Evolutionary conservation across 1,284 basidiomycete genomes (phyloP).

Genomic region (Chondrostereum purpureum): DNA sequence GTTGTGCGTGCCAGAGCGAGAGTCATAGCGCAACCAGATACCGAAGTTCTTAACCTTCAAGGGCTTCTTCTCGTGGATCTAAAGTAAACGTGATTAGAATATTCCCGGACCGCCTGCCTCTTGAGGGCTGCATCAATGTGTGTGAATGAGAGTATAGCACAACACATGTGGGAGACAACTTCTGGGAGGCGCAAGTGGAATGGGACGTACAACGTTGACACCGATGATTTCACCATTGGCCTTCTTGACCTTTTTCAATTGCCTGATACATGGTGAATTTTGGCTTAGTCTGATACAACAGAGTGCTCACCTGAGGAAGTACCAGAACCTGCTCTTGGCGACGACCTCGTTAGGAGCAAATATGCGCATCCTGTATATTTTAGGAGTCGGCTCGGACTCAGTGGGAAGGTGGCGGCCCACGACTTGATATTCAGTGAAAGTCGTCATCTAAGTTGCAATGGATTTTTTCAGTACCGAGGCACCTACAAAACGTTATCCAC

Average conservation of each 20-base stretch:
- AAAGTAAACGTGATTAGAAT: constrained; percentile 21
- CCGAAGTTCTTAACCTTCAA: constrained; percentile 99
- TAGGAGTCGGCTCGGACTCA: constrained; percentile 87
- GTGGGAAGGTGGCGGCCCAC: constrained; percentile 97
- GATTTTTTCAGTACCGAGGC: no score
- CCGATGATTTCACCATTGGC: constrained; percentile 98
- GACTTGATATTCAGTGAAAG: constrained; percentile 99
- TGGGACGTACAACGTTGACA: constrained; percentile 88
- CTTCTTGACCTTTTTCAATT: constrained; percentile 99
- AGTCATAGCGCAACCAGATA: constrained; percentile 99
- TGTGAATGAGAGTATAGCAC: no score
- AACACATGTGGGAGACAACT: no score
- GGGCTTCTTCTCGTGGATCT: constrained; percentile 97
- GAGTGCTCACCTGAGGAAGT: constrained; percentile 77
- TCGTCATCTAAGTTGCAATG: no score
- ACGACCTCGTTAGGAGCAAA: constrained; percentile 98
- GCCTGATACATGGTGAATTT: constrained; percentile 40
- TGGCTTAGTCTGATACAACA: not conserved
- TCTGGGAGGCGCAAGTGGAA: constrained; percentile 17
- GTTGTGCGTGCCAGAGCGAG: constrained; percentile 97
- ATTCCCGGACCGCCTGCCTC: constrained; percentile 77
- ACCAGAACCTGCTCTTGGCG: constrained; percentile 99
- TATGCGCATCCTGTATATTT: constrained; percentile 99
- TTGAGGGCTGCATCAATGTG: constrained; percentile 64
- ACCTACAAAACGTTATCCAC: no score